These are phyloP conservation scores for Zymoseptoria ardabiliae DNA, from an alignment of 2,329 filamentous ascomycete species.

Conservation along the genomic window DNA sequence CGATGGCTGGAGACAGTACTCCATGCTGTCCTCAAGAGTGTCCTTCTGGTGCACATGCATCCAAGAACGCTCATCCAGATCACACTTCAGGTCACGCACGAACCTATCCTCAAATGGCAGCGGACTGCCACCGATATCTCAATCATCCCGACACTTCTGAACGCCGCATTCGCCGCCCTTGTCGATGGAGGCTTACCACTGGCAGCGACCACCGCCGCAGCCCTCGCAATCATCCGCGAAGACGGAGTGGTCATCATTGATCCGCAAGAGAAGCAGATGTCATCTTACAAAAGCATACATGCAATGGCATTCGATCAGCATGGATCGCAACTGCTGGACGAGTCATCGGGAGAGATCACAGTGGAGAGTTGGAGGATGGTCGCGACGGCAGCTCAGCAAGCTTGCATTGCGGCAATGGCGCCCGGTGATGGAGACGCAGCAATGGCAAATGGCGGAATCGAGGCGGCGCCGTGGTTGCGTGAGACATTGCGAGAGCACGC, in stretches of 20 bases:
- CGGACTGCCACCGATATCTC: slow-evolving; percentile 56
- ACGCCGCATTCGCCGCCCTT: slow-evolving; percentile 70
- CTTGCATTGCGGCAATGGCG: slow-evolving; percentile 50
- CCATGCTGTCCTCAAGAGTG: slow-evolving; percentile 62
- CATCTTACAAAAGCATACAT: slow-evolving; percentile 63
- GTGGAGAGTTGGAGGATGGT: slow-evolving; percentile 68
- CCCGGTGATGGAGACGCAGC: slow-evolving; percentile 30
- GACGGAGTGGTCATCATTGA: slow-evolving; percentile 37
- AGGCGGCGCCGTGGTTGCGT: slow-evolving; percentile 33
- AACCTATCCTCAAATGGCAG: slow-evolving; percentile 49
- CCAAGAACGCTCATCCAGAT: slow-evolving; percentile 73
- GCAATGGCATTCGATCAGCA: slow-evolving; percentile 75
- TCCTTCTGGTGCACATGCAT: slow-evolving; percentile 68
- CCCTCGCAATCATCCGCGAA: slow-evolving; percentile 52
- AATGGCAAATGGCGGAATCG: slow-evolving; percentile 32
- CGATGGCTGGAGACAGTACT: slow-evolving; percentile 74
- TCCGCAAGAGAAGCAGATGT: slow-evolving; percentile 57
- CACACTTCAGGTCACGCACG: slow-evolving; percentile 59
- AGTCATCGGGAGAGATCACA: slow-evolving; percentile 75
- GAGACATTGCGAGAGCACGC: slow-evolving; percentile 35
- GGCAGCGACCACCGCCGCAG: slow-evolving; percentile 61
- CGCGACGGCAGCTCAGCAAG: slow-evolving; percentile 54
- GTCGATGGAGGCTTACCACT: slow-evolving; percentile 78
- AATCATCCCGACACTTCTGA: slow-evolving; percentile 73
- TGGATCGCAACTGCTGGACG: slow-evolving; percentile 64